Evolutionary conservation across 1,284 basidiomycete genomes (phyloP).

Genomic region (Pisolithus thermaeus): DNA sequence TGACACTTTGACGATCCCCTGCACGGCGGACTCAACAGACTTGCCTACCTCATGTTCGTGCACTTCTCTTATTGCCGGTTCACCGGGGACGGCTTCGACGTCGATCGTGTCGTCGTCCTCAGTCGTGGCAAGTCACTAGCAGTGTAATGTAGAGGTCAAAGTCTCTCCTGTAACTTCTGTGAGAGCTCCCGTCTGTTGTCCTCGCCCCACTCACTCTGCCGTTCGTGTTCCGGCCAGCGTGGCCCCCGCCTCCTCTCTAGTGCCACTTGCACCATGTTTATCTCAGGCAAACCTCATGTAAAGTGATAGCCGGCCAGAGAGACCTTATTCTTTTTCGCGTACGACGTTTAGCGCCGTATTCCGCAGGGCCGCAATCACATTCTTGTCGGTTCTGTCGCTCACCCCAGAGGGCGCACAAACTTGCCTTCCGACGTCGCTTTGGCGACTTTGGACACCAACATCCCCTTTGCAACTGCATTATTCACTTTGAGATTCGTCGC

Average conservation of each 20-base stretch:
- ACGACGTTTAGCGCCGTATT: constrained; percentile 69
- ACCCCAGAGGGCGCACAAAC: not conserved
- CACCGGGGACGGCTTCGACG: not conserved
- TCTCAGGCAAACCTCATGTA: constrained; percentile 64
- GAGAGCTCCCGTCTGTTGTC: constrained; percentile 46
- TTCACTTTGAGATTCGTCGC: constrained; percentile 61
- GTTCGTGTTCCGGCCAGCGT: constrained; percentile 52
- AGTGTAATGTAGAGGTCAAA: constrained; percentile 22
- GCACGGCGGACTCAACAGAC: too few species aligned
- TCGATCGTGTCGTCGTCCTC: not conserved
- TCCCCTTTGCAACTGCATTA: constrained; percentile 52
- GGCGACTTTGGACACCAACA: constrained; percentile 54
- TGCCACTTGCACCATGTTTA: constrained; percentile 9
- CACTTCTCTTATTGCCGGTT: not conserved
- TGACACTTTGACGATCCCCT: too few species aligned
- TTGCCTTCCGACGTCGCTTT: constrained; percentile 56
- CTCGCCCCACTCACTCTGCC: constrained; percentile 51
- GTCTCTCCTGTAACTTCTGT: constrained; percentile 39
- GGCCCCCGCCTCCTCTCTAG: constrained; percentile 43
- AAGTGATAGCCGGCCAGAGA: constrained; percentile 68
- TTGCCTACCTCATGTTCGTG: constrained; percentile 45
- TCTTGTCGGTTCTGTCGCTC: not conserved
- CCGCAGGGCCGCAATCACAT: constrained; percentile 40
- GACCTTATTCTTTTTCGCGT: constrained; percentile 71
- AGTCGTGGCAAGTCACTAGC: not conserved